Evolutionary conservation across 441 rosid genomes (phyloP), one percentile per base, ranked within the genome.

Genomic region (Adansonia gregorii): DNA sequence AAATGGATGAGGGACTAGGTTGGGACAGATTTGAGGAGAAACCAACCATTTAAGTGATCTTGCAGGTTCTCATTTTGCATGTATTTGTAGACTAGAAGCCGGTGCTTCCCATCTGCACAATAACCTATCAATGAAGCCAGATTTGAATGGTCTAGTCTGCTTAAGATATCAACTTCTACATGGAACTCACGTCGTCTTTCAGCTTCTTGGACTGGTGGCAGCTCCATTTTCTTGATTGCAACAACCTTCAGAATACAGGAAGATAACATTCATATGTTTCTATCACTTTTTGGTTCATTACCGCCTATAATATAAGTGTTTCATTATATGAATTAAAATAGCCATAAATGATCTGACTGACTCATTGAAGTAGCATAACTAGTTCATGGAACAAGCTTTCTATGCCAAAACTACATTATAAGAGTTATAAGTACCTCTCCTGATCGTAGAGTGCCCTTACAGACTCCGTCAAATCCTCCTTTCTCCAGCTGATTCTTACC

Each of bases 201-300:
- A 0, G 97, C 96, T 84, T 79, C 93, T 86, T 92, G 93, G 66
- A 84, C 90, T 43, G 87, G 77, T 11, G 98, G 94, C 78, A 95
- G 81, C 81, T 93, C 97, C 99, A 95, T 95, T 85, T 93, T 95
- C 93, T 93, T 95, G 86, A 95, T 88, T 59, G 99, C 99, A 75
- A 95, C 97, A 76, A 89, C 92, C 99, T 95, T 85, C 74, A 76
- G 54, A 63, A 54, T 14, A 79, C 67, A 75, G 78, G 70, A 68
- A 81, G 22, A 74, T 31, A 77, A 65, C 35, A 39, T 58, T 6
- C 54, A 60, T 52, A 17, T 35, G 48, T 67, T 76, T 67, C 35
- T 10, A 19, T 58, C 43, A 46, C n/a, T 72, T 14, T 73, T 67
- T 67, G 39, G 31, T 17, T 39, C 6, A 27, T 73, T 9, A 43